phyloP scores from a whole-genome alignment of 2,329 filamentous ascomycete genomes.

The Purpureocillium lavendulum region DNA sequence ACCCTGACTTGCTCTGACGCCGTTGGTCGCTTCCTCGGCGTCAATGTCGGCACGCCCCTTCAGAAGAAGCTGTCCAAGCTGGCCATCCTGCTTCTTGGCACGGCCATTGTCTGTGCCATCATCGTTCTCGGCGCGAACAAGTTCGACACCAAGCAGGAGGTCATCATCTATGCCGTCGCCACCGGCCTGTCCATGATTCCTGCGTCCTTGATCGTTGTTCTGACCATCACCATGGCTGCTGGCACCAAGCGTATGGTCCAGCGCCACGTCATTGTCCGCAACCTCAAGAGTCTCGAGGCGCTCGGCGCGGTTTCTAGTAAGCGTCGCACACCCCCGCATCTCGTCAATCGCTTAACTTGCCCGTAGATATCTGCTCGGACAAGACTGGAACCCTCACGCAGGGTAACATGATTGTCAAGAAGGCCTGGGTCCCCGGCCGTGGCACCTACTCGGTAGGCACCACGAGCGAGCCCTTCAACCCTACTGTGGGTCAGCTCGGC shows the following conservation, averaged over 20 bases:
- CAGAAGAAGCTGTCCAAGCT: conserved; percentile 63
- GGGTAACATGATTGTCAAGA: conserved; percentile 45
- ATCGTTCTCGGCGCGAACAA: conserved; percentile 36
- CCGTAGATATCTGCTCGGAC: conserved; percentile 43
- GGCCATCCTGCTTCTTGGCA: conserved; percentile 57
- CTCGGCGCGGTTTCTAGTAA: conserved; percentile 43
- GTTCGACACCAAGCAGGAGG: conserved; percentile 27
- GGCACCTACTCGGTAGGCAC: conserved; percentile 37
- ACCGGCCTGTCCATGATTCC: conserved; percentile 42
- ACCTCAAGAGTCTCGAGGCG: conserved; percentile 42
- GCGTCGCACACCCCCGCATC: conserved; percentile 7
- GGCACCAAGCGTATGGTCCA: conserved; percentile 47
- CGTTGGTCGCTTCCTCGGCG: conserved; percentile 37
- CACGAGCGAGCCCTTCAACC: conserved; percentile 49
- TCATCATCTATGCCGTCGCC: conserved; percentile 35
- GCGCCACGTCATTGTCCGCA: conserved; percentile 43
- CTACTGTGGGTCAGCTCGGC: conserved; percentile 38
- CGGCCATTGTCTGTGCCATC: conserved; percentile 39
- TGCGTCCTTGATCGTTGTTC: conserved; percentile 39
- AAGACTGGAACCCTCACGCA: conserved; percentile 48
- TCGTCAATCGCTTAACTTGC: conserved; percentile 13
- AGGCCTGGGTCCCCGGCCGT: conserved; percentile 40
- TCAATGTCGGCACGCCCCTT: conserved; percentile 55
- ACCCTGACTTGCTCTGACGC: conserved; percentile 25
- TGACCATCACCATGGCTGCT: conserved; percentile 52